Base-by-base conservation (phyloP, 2,329 filamentous ascomycete species). In the Cercospora janseana region DNA sequence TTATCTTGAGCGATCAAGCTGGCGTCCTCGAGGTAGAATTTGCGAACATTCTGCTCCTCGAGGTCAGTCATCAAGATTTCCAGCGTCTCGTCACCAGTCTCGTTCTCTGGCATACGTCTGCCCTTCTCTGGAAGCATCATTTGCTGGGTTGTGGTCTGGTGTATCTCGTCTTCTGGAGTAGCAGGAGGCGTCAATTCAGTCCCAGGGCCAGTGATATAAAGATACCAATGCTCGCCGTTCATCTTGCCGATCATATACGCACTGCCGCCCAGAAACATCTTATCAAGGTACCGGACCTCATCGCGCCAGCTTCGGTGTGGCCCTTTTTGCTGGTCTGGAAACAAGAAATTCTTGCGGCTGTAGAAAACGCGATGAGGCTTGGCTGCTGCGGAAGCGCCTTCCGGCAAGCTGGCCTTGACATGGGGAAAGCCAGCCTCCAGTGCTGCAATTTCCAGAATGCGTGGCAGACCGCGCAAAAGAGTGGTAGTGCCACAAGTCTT, bases 161-260 rank as follows among this genome's bases (percentile, higher is more conserved):
- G 63, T 55, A 75, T 74, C 44, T 80, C 72, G 24, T 67, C 65
- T 8, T 69, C 70, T 4, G 92, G 91, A 8, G 87, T 95, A 23
- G 83, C 78, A 49, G 92, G 91, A 4, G 91, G 90, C 0, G 91
- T 95, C 58, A 94, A 76, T 46, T 81, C 76, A 40, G 81, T 85
- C 67, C 86, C 85, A 13, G 93, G 92, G 44, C 88, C 88, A 9
- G 93, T 97, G 64, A 97, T 85, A 74, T 98, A 98, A 49, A 98
- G 77, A 69, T 97, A 97, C 93, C 93, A 98, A 65, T 98, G 93
- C 70, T 98, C 93, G 51, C 93, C 92, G 63, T 98, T 98, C 92
- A 97, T 97, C 75, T 96, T 97, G 66, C 93, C 93, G 59, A 98
- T 94, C 91, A 97, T 95, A 72, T 98, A 98, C 43, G 93, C 93